Conservation (phyloP, 805 yeast species). For the Starmera caribaea region DNA sequence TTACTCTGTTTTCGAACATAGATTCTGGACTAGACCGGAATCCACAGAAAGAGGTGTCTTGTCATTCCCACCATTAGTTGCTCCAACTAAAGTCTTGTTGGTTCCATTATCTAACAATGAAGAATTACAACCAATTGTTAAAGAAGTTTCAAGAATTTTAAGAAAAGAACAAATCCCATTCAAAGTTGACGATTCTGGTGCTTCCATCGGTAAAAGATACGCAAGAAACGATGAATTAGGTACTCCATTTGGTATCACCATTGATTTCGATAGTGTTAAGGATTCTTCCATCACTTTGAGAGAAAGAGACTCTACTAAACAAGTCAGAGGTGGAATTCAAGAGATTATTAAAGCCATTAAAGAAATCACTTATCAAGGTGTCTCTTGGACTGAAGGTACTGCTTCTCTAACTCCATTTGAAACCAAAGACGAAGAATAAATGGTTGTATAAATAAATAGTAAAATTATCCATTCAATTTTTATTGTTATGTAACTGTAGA, state of each 20-base stretch:
- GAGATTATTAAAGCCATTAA: constrained; percentile 68
- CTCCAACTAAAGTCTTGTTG: constrained; percentile 93
- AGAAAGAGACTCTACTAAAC: constrained; percentile 95
- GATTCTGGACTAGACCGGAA: constrained; percentile 91
- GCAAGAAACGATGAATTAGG: constrained; percentile 98
- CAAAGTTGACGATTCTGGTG: constrained; percentile 95
- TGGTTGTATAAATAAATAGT: too few relatives aligned
- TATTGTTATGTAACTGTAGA: too few relatives aligned
- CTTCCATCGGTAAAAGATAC: constrained; percentile 95
- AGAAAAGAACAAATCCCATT: constrained; percentile 81
- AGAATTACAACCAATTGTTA: constrained; percentile 66
- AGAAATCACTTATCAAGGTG: constrained; percentile 64
- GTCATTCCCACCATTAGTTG: constrained; percentile 90
- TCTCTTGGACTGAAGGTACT: constrained; percentile 83
- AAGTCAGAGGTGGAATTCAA: constrained; percentile 83
- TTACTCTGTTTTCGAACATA: constrained; percentile 88
- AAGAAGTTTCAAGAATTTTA: constrained; percentile 58
- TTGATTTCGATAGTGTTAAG: constrained; percentile 86
- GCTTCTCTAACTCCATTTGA: constrained; percentile 63
- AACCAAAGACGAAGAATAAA: constrained; percentile 38
- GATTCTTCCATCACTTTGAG: constrained; percentile 88
- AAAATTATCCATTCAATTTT: too few relatives aligned
- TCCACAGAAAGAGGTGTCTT: constrained; percentile 81
- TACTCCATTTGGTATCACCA: constrained; percentile 96
- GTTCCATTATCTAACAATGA: constrained; percentile 89